Percentiles rank a stretch among this genome's conserved stretches.
Conservation (phyloP, 768 basidiomycete genomes). For the Suillus luteus region DNA sequence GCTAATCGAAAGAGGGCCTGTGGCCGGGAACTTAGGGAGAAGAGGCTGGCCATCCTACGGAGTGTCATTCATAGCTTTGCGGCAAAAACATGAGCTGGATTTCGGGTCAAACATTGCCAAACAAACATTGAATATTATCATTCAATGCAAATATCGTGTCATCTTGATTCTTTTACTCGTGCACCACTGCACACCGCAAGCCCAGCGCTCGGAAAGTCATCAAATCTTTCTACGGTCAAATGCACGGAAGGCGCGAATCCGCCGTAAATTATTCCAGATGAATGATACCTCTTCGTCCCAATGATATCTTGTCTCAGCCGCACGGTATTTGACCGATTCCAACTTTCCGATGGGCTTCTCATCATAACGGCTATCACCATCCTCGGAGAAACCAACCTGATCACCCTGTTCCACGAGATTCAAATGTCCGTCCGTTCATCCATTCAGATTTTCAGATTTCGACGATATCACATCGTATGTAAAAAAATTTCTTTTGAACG, state of each 20-base stretch:
- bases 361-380: not conserved
- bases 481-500: not conserved
- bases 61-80: not conserved
- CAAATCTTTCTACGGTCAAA: not conserved
- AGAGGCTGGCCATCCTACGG: constrained; percentile 1
- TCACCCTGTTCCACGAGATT: not conserved
- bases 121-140: not conserved
- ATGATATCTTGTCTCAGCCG: not conserved
- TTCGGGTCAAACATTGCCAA: not conserved
- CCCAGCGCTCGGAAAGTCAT: not conserved
- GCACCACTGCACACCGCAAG: too few species aligned
- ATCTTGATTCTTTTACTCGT: too few species aligned
- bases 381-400: not conserved
- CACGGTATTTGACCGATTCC: not conserved
- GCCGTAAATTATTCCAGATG: not conserved
- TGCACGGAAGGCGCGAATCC: not conserved
- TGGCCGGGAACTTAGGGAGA: constrained; percentile 1
- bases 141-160: too few species aligned
- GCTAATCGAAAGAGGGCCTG: constrained; percentile 4
- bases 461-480: not conserved
- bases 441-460: not conserved
- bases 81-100: not conserved
- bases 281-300: not conserved
- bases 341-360: not conserved
- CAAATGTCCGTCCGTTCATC: not conserved